phyloP scores from a whole-genome alignment of 768 basidiomycete species.

The Lanmaoa pseudosensibilis region DNA sequence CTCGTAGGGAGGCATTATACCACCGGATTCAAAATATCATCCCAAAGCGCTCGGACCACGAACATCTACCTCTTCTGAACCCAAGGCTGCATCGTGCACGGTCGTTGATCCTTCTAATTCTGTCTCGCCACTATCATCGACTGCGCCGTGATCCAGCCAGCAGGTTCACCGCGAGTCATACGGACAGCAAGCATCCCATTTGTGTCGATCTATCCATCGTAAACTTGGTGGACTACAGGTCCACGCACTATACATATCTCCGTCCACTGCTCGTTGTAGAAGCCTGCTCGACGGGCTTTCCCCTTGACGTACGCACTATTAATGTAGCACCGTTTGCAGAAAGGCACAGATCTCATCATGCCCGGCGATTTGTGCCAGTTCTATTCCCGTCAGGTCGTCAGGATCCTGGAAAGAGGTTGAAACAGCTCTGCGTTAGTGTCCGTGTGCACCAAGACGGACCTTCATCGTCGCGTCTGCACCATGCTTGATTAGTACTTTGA shows the following conservation, averaged over 20 bases:
- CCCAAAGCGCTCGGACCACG: conserved; percentile 34
- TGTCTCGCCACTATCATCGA: not conserved
- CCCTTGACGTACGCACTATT: conserved; percentile 10
- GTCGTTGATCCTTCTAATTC: not conserved
- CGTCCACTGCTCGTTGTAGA: conserved; percentile 9
- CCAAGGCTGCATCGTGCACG: not conserved
- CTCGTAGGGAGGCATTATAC: conserved; percentile 59
- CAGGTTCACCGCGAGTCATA: not conserved
- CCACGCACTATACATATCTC: not conserved
- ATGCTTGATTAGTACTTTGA: conserved; percentile 54
- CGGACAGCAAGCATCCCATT: not conserved
- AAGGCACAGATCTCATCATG: conserved; percentile 51
- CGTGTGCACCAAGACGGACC: conserved; percentile 39
- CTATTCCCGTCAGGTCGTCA: conserved; percentile 60
- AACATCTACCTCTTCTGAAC: conserved; percentile 5
- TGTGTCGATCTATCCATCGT: not conserved
- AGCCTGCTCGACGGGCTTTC: not conserved
- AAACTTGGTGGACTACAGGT: not conserved
- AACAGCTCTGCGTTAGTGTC: not conserved
- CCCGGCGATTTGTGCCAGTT: conserved; percentile 59
- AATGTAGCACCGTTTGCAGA: conserved; percentile 18
- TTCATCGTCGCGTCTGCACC: conserved; percentile 67
- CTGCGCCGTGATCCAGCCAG: conserved; percentile 10
- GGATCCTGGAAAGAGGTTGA: conserved; percentile 50
- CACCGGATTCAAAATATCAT: conserved; percentile 56